Percentiles rank a stretch among this genome's conserved stretches.
Conservation (phyloP, 352 stramenopile genomes). For the Phytopythium oedochilum region DNA sequence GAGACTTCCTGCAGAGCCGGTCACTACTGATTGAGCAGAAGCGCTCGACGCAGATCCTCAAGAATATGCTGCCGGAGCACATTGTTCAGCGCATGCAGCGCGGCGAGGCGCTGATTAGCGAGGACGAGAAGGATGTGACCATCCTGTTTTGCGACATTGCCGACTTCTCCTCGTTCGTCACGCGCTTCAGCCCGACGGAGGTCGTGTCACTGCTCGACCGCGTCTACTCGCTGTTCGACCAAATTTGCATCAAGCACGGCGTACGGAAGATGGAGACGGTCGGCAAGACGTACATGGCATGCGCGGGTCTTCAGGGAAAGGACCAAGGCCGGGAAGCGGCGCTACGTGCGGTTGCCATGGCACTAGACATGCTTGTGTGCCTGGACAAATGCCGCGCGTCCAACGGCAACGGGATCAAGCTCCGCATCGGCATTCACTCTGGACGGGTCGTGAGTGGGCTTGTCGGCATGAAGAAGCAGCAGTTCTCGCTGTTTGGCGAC, state of each 20-base stretch:
- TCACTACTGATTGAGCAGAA: constrained; percentile 76
- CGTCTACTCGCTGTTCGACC: constrained; percentile 91
- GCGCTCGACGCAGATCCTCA: constrained; percentile 76
- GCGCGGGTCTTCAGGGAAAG: constrained; percentile 80
- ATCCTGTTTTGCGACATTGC: constrained; percentile 86
- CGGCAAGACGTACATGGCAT: constrained; percentile 90
- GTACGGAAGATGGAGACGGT: constrained; percentile 93
- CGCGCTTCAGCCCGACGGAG: constrained; percentile 65
- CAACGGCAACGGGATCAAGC: constrained; percentile 81
- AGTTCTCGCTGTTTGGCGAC: constrained; percentile 93
- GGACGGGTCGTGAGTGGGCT: constrained; percentile 86
- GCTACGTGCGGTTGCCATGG: constrained; percentile 69
- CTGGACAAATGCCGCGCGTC: constrained; percentile 69
- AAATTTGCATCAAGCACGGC: constrained; percentile 87
- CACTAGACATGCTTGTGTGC: constrained; percentile 66
- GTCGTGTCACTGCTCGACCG: constrained; percentile 86
- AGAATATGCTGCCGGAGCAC: constrained; percentile 84
- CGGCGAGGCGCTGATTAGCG: constrained; percentile 74
- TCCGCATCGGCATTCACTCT: constrained; percentile 90
- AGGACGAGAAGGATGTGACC: constrained; percentile 86
- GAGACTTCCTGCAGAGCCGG: constrained; percentile 78
- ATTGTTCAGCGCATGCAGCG: constrained; percentile 84
- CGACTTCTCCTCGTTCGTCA: constrained; percentile 79
- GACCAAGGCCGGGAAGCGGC: constrained; percentile 68
- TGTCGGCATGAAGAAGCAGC: constrained; percentile 90